Percentiles rank a stretch among this genome's conserved stretches.
These are phyloP conservation scores for Paspalum vaginatum DNA, from an alignment of 176 grass and related monocot genomes.

Conservation along the genomic window DNA sequence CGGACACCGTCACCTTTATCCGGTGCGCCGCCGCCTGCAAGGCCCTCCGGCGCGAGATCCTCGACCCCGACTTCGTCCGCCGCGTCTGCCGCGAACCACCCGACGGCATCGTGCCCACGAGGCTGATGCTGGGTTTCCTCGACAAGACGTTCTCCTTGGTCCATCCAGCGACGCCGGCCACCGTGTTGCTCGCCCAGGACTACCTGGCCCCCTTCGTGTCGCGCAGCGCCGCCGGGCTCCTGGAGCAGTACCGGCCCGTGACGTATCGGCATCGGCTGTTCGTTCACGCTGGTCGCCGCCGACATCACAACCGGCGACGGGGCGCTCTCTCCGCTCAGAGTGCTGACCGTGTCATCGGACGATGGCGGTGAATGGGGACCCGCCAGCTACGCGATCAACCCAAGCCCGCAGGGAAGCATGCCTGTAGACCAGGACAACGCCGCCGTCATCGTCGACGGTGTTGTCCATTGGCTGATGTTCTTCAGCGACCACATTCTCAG, in stretches of 20 bases:
- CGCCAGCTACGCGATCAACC: too few relatives aligned
- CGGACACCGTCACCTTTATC: neutral
- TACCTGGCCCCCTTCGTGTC: neutral
- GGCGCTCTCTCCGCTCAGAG: too few relatives aligned
- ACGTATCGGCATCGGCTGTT: too few relatives aligned
- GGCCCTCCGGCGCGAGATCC: neutral
- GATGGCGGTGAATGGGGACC: too few relatives aligned
- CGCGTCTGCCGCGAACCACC: neutral
- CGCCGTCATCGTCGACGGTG: too few relatives aligned
- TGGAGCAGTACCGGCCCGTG: neutral
- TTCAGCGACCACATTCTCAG: too few relatives aligned
- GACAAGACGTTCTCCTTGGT: neutral
- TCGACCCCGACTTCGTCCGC: neutral
- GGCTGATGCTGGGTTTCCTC: neutral
- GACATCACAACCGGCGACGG: too few relatives aligned
- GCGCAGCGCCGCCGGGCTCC: neutral
- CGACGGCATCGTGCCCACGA: neutral
- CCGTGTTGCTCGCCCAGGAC: neutral
- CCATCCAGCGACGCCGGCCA: neutral
- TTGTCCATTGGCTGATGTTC: too few relatives aligned
- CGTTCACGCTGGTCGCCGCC: too few relatives aligned
- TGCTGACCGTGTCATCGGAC: too few relatives aligned
- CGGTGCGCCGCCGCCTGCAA: constrained; percentile 16
- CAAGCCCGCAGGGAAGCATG: too few relatives aligned
- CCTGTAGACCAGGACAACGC: too few relatives aligned